Percentiles rank a stretch among this genome's conserved stretches.
phyloP scores from a whole-genome alignment of 1,139 yeast genomes.

The Magnusiomyces ingens region DNA sequence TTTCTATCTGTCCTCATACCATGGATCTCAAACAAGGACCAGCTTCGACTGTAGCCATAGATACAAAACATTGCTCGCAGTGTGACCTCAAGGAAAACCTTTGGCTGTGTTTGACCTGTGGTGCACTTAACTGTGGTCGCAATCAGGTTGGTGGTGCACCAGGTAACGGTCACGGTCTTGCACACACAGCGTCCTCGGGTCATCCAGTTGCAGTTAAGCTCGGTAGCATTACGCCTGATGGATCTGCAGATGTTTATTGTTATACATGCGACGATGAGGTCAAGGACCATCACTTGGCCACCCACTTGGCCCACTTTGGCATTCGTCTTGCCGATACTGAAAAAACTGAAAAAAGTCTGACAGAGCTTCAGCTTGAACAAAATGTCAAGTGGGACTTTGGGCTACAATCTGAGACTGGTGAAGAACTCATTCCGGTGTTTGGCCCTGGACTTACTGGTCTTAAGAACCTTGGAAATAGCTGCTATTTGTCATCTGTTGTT shows the following conservation, averaged over 20 bases:
- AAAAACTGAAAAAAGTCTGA: conserved; percentile 74
- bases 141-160: conserved; percentile 87
- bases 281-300: conserved; percentile 54
- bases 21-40: conserved; percentile 41
- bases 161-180: conserved; percentile 86
- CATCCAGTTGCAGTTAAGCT: conserved; percentile 86
- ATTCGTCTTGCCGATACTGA: conserved; percentile 56
- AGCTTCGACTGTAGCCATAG: conserved; percentile 17
- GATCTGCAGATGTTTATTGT: conserved; percentile 73
- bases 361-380: conserved; percentile 87
- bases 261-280: conserved; percentile 86
- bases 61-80: conserved; percentile 45
- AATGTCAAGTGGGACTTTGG: conserved; percentile 90
- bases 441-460: conserved; percentile 74
- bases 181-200: conserved; percentile 49
- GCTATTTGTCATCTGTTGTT: conserved; percentile 76
- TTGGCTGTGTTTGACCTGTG: conserved; percentile 92
- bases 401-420: conserved; percentile 68
- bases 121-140: conserved; percentile 86
- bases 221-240: conserved; percentile 72
- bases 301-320: conserved; percentile 52
- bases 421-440: conserved; percentile 53
- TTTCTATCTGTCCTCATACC: conserved; percentile 73
- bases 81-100: conserved; percentile 73
- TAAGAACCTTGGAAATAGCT: conserved; percentile 85